Percentiles rank a stretch among this genome's conserved stretches.
These are phyloP conservation scores for Dactylis glomerata DNA, from an alignment of 176 grass and related monocot genomes.

Conservation along the genomic window DNA sequence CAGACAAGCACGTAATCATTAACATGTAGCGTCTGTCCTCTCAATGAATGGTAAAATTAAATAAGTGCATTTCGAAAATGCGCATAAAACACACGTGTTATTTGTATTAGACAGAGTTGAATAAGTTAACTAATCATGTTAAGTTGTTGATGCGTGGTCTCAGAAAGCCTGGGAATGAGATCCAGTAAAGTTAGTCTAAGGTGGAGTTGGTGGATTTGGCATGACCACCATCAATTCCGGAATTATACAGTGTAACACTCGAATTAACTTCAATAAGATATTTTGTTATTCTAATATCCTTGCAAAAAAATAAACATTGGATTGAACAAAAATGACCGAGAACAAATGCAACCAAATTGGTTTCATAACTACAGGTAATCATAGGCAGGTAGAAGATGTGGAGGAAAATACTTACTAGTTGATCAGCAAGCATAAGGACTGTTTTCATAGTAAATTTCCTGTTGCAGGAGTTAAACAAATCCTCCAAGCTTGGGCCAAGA, in stretches of 20 bases:
- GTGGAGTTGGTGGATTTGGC: not conserved
- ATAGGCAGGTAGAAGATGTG: not conserved
- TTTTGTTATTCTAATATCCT: not conserved
- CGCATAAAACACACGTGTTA: not conserved
- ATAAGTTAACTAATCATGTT: not conserved
- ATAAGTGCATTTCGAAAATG: not conserved
- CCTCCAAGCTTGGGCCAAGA: constrained; percentile 90
- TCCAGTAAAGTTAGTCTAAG: not conserved
- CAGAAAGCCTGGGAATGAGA: not conserved
- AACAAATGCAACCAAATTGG: constrained; percentile 4
- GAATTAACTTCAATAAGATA: not conserved
- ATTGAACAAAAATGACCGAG: not conserved
- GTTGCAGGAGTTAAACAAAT: constrained; percentile 88
- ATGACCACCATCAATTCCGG: not conserved
- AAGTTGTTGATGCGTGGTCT: not conserved
- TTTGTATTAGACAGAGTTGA: not conserved
- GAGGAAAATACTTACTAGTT: constrained; percentile 53
- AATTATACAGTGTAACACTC: not conserved
- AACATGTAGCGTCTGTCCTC: not conserved
- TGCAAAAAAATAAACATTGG: not conserved
- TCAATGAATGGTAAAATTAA: not conserved
- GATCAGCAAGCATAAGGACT: constrained; percentile 96
- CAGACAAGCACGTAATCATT: not conserved
- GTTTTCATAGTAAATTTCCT: constrained; percentile 85
- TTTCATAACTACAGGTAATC: not conserved